Evolutionary conservation across 257 asterid species (phyloP).

Genomic region (Solanum microdontum): DNA sequence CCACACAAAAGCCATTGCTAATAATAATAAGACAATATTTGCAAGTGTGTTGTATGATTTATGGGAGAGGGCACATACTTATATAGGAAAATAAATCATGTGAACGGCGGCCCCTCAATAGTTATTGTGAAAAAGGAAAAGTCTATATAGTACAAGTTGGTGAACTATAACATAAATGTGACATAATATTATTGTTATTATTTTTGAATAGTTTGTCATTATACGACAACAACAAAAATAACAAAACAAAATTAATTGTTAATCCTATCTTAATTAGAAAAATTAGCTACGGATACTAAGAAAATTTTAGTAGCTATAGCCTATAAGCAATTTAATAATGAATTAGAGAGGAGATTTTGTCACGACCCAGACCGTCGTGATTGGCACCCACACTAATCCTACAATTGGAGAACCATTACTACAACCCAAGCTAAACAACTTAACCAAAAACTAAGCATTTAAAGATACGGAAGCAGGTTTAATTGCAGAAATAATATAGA

Average conservation of each 20-base stretch:
- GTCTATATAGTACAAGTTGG: background rate
- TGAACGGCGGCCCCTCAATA: background rate
- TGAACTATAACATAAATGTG: background rate
- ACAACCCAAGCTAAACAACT: no score
- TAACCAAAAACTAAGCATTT: no score
- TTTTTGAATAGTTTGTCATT: background rate
- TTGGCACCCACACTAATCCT: no score
- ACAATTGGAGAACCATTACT: no score
- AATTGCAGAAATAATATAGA: no score
- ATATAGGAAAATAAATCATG: background rate
- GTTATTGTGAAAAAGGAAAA: background rate
- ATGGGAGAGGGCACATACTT: background rate
- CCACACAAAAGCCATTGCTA: conserved; percentile 1
- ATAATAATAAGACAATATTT: background rate
- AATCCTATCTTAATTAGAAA: no score
- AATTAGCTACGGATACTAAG: no score
- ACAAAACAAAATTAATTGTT: background rate
- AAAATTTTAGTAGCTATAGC: no score
- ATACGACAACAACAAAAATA: no score
- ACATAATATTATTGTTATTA: background rate
- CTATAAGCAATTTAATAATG: no score
- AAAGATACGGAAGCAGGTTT: no score
- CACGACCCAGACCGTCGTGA: no score
- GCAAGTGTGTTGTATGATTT: background rate
- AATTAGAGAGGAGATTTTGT: background rate